A percentile compares a stretch with the other conserved stretches of the same genome.
These are phyloP conservation scores for Fusarium sp. DNA, from an alignment of 2,329 filamentous ascomycete species.

Conservation along the genomic window DNA sequence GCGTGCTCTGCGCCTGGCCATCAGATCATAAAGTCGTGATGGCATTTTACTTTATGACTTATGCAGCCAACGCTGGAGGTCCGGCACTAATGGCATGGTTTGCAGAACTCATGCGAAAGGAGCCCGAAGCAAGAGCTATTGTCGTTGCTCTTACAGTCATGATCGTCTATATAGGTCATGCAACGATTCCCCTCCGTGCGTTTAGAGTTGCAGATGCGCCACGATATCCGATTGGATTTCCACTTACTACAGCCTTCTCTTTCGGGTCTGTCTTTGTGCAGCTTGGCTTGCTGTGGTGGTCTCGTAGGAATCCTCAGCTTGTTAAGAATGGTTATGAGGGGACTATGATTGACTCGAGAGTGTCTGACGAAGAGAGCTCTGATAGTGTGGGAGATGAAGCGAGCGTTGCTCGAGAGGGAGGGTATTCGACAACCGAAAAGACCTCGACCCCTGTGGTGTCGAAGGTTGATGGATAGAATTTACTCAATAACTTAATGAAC, in stretches of 20 bases:
- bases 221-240: constrained; percentile 52
- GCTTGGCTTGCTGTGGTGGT: constrained; percentile 48
- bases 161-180: constrained; percentile 53
- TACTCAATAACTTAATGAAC: too few relatives aligned
- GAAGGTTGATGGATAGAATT: background rate
- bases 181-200: constrained; percentile 52
- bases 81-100: constrained; percentile 53
- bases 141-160: constrained; percentile 53
- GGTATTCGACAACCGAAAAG: background rate
- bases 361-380: constrained; percentile 34
- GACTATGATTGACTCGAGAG: constrained; percentile 18
- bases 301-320: constrained; percentile 28
- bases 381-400: background rate
- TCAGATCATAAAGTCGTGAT: constrained; percentile 48
- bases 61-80: constrained; percentile 48
- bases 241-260: constrained; percentile 48
- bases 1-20: constrained; percentile 50
- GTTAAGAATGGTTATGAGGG: constrained; percentile 37
- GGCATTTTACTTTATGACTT: constrained; percentile 52
- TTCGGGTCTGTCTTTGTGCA: constrained; percentile 48
- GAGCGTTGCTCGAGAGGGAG: constrained; percentile 4
- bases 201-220: constrained; percentile 51
- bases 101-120: constrained; percentile 48
- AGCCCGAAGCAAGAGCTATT: constrained; percentile 51
- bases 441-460: constrained; percentile 1